Base-by-base conservation (phyloP, 1,284 basidiomycete species). In the Testicularia cyperi region DNA sequence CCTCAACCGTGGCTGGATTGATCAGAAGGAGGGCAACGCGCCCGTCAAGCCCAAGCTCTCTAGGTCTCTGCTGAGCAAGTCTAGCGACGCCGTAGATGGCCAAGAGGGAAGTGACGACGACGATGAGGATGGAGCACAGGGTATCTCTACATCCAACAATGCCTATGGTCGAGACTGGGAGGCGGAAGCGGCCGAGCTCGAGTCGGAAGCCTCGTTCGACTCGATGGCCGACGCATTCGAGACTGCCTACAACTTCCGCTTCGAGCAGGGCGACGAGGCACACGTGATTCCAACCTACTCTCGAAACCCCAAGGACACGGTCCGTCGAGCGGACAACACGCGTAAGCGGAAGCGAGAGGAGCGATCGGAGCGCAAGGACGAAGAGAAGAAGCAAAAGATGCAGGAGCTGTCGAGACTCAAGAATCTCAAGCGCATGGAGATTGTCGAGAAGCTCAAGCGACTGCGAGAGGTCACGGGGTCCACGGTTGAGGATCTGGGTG, bases 191-290 rank as follows among this genome's bases (percentile, higher is more conserved):
- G 72, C 70, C 23, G 71, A 73, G 6, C 63, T 74, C 22, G 72
- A 71, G n/a, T 68, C 65, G 0, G 72, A 72, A 24, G 68, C 62
- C 9, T 65, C 63, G 13, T 76, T 75, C 33, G 74, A 74, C 33
- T 68, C 65, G 4, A 65, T 60, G 28, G 74, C 72, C 8, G 72
- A 75, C 29, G 74, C 70, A 12, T 76, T 70, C 27, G 74, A 76
- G 37, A 67, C 64, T 10, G 72, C 70, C 14, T 76, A 74, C 65
- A 76, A 76, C 54, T 75, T 76, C 57, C 70, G 74, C 19, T 76
- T 68, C 48, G 70, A 76, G 27, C 68, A 69, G 23, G 71, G 68
- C 2, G 51, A 64, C n/a, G 61, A 61, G 26, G 47, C 65, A 14
- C 44, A 64, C 21, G 60, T 63, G 19, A 66, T 76, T 41, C 64